Conservation (phyloP, 2,329 filamentous ascomycete species). For the Fusarium dlaminii region DNA sequence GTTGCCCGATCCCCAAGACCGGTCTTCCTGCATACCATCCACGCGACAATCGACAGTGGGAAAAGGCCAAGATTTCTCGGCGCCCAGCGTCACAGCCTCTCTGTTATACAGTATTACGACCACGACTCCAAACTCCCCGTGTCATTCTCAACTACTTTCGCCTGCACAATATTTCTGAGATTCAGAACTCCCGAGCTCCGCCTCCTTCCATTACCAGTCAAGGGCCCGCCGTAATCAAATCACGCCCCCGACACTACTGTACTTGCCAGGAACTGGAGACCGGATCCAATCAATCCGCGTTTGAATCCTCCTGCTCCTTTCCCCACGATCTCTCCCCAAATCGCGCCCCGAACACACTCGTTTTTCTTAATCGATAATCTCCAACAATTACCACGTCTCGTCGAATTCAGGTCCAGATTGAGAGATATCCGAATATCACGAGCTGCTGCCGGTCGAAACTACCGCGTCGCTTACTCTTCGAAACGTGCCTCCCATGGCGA, state of each 20-base stretch:
- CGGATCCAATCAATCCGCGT: conserved; percentile 12
- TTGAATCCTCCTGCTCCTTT: conserved; percentile 19
- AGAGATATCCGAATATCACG: not conserved
- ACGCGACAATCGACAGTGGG: conserved; percentile 21
- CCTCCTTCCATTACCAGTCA: conserved; percentile 11
- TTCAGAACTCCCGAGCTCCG: conserved; percentile 1
- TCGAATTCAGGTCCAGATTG: not conserved
- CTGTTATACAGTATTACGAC: not conserved
- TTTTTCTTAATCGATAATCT: conserved; percentile 4
- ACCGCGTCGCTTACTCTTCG: not conserved
- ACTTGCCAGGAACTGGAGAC: not conserved
- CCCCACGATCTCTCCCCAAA: conserved; percentile 22
- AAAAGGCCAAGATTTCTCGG: conserved; percentile 28
- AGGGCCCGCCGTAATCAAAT: conserved; percentile 20
- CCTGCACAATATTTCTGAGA: not conserved
- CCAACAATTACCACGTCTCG: not conserved
- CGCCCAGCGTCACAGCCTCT: conserved; percentile 29
- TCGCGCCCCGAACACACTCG: conserved; percentile 21
- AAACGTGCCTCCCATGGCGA: conserved; percentile 33
- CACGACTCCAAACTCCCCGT: not conserved
- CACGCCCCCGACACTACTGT: not conserved
- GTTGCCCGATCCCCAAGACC: conserved; percentile 1
- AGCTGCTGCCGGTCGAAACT: not conserved
- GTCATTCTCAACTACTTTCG: not conserved
- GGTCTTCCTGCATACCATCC: conserved; percentile 7